phyloP scores from a whole-genome alignment of 2,329 filamentous ascomycete species.

The Aplosporella prunicola region DNA sequence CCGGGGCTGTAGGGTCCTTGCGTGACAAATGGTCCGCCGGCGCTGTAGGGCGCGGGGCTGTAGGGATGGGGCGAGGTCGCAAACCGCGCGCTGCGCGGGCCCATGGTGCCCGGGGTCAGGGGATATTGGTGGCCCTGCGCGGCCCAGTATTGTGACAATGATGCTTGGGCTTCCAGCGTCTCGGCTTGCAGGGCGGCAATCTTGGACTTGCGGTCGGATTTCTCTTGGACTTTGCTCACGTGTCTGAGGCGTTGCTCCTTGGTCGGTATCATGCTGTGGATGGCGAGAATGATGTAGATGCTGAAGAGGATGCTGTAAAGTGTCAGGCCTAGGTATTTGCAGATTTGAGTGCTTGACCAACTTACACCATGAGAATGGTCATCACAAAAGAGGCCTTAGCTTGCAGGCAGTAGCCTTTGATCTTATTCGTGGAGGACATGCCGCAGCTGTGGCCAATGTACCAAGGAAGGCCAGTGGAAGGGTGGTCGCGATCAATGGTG shows the following conservation, averaged over 20 bases:
- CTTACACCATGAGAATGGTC: slow-evolving; percentile 60
- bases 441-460: slow-evolving; percentile 63
- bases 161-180: slow-evolving; percentile 12
- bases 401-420: slow-evolving; percentile 51
- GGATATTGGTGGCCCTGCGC: slow-evolving; percentile 6
- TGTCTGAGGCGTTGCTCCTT: slow-evolving; percentile 18
- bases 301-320: slow-evolving; percentile 48
- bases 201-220: slow-evolving; percentile 20
- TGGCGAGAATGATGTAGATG: slow-evolving; percentile 48
- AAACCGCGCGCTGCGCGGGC: too few relatives aligned
- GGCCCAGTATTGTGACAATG: slow-evolving; percentile 8
- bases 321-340: slow-evolving; percentile 2
- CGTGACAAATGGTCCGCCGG: too few relatives aligned
- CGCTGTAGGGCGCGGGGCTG: not conserved
- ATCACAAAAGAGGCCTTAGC: slow-evolving; percentile 59
- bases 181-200: slow-evolving; percentile 26
- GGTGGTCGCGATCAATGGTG: slow-evolving; percentile 54
- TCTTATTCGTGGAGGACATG: slow-evolving; percentile 47
- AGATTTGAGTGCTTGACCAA: slow-evolving; percentile 16
- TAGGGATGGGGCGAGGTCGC: slow-evolving; percentile 3
- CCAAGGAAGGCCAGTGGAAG: slow-evolving; percentile 58
- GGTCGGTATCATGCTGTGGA: slow-evolving; percentile 46
- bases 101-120: not conserved
- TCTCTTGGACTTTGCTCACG: slow-evolving; percentile 14
- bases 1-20: not conserved